Base-by-base conservation (phyloP, 352 stramenopile species). In the Phytophthora cajani region DNA sequence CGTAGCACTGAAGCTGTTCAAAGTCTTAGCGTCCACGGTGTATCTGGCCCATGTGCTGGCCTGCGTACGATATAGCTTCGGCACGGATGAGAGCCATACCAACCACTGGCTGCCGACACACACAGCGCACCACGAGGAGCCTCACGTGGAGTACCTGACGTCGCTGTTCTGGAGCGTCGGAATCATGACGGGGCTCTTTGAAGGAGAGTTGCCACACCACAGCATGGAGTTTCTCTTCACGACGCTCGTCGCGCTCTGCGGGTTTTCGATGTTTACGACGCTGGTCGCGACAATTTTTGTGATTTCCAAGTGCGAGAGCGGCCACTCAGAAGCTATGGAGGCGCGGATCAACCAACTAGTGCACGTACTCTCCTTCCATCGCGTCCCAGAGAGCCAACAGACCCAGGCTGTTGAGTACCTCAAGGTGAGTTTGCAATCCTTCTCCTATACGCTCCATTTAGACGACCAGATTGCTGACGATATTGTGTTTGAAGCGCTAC, bases 281-380 rank as follows among this genome's bases (percentile, higher is more conserved):
- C n/a, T 51, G 3, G 17, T 23, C n/a, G 44, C 44, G 25, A 51
- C 44, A 9, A 51, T 27, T 51, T 51, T 51, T 25, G 44, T 51
- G 44, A 51, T 51, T 25, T 51, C 44, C 44, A 51, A 51, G 44
- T 51, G 44, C n/a, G 44, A 51, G 12, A 51, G 44, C n/a, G 44
- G 44, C 8, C 17, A 51, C 44, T 10, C 44, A 25, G 44, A 51
- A 25, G 44, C 44, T 14, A 51, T 51, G 44, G 44, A 25, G 17
- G 44, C 44, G 1, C 44, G 44, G n/a, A 51, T 51, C 8, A 51
- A 25, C n/a, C 44, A 51, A 5, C 44, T 51, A 12, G n/a, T 25
- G n/a, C 44, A 51, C 2, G 44, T 51, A 7, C 44, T 51, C n/a
- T 51, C 44, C 11, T 51, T 51, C 12, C 44, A 51, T 7, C 17